These are phyloP conservation scores for Tetrahymena thermophila DNA, from an alignment of 73 alveolate genomes.

Conservation along the genomic window DNA sequence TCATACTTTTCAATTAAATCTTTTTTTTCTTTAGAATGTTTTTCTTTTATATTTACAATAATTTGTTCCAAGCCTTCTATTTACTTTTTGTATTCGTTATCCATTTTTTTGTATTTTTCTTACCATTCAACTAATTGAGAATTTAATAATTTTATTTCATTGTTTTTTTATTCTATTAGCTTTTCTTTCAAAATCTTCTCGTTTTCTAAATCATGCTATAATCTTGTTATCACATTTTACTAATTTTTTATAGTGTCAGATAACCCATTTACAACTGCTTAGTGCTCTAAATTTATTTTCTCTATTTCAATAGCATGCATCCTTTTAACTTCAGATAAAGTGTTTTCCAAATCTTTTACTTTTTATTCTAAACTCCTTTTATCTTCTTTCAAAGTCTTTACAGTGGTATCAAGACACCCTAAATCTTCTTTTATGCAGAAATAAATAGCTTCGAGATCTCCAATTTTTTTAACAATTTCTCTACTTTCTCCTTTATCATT, in stretches of 20 bases:
- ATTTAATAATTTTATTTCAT: not conserved
- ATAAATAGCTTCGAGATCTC: not conserved
- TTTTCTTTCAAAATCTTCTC: not conserved
- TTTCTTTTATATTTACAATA: not conserved
- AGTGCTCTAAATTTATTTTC: not conserved
- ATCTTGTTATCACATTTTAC: not conserved
- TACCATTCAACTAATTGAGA: not conserved
- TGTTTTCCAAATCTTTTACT: not conserved
- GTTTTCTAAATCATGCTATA: not conserved
- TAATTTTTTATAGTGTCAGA: not conserved
- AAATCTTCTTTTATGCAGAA: not conserved
- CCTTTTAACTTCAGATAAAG: not conserved
- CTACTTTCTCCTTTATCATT: not conserved
- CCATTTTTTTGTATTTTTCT: not conserved
- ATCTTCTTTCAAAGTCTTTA: not conserved
- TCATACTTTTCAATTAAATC: not conserved
- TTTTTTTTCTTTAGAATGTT: not conserved
- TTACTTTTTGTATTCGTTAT: not conserved
- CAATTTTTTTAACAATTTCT: not conserved
- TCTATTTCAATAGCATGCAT: not conserved
- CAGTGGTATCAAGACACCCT: not conserved
- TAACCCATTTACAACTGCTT: not conserved
- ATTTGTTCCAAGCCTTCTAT: not conserved
- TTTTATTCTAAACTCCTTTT: not conserved
- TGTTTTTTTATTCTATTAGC: not conserved